These are phyloP conservation scores for Zea luxurians DNA, from an alignment of 176 grass and related monocot species.

Conservation along the genomic window DNA sequence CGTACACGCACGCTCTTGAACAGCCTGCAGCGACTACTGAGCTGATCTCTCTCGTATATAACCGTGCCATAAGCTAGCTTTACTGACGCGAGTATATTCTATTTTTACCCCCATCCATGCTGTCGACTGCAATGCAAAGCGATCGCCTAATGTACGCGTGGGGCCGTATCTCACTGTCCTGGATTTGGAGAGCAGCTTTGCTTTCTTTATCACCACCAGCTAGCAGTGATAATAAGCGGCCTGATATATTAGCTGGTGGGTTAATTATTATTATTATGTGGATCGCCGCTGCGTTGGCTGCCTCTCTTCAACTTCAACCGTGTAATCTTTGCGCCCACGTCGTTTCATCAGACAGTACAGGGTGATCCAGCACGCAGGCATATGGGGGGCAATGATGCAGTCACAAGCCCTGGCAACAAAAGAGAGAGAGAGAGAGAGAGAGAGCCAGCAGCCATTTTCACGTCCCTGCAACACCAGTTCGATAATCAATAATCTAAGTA, in stretches of 20 bases:
- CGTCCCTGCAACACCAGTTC: neutral
- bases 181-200: conserved; percentile 26
- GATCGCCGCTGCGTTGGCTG: conserved; percentile 24
- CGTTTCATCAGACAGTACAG: conserved; percentile 1
- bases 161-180: conserved; percentile 43
- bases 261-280: conserved; percentile 23
- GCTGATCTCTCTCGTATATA: conserved; percentile 3
- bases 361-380: neutral
- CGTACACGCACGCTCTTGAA: conserved; percentile 9
- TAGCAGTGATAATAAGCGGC: neutral
- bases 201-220: neutral
- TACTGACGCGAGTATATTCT: conserved; percentile 7
- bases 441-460: conserved; percentile 13
- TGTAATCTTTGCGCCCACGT: conserved; percentile 41
- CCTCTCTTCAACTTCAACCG: conserved; percentile 41
- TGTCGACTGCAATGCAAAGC: conserved; percentile 9
- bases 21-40: neutral
- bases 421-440: no score
- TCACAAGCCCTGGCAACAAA: neutral
- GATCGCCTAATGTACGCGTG: conserved; percentile 19
- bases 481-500: neutral
- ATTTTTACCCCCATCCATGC: conserved; percentile 7
- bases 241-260: conserved; percentile 26
- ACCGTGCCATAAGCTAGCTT: neutral
- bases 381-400: conserved; percentile 34